Conservation (phyloP, 176 grass and related monocot genomes). For the Ampelocalamus luodianensis region DNA sequence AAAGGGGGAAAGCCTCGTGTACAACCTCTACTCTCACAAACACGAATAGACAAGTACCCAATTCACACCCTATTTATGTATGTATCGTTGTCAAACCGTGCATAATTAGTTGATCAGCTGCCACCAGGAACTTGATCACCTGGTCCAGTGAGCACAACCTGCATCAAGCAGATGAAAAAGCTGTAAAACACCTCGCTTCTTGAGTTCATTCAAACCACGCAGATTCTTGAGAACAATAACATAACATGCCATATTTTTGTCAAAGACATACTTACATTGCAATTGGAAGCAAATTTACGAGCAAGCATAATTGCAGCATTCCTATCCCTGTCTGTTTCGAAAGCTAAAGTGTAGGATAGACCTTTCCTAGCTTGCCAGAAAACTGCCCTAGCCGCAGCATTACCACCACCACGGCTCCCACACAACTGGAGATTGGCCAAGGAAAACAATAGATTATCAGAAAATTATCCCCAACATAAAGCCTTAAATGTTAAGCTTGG, state of each 20-base stretch:
- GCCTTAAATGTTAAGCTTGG: not conserved
- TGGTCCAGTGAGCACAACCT: constrained; percentile 76
- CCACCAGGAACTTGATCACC: constrained; percentile 51
- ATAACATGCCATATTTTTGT: not conserved
- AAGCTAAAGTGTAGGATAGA: constrained; percentile 70
- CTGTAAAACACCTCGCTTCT: not conserved
- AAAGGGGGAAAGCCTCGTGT: constrained; percentile 50
- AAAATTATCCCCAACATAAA: constrained; percentile 9
- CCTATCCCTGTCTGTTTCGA: constrained; percentile 88
- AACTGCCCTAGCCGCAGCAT: constrained; percentile 68
- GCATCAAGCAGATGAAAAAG: constrained; percentile 15
- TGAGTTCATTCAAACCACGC: not conserved
- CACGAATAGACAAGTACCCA: constrained; percentile 47
- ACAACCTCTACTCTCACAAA: constrained; percentile 51
- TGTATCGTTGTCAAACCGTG: constrained; percentile 22
- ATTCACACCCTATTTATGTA: constrained; percentile 58
- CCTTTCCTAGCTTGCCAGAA: constrained; percentile 88
- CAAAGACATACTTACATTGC: constrained; percentile 61
- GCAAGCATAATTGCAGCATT: constrained; percentile 92
- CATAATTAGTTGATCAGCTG: constrained; percentile 32
- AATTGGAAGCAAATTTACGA: constrained; percentile 82
- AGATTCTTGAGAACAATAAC: not conserved
- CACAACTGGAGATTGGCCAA: constrained; percentile 65
- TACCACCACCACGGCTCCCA: constrained; percentile 83
- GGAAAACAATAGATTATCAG: constrained; percentile 41